phyloP scores from a whole-genome alignment of 2,329 filamentous ascomycete species.

The Zalaria obscura region DNA sequence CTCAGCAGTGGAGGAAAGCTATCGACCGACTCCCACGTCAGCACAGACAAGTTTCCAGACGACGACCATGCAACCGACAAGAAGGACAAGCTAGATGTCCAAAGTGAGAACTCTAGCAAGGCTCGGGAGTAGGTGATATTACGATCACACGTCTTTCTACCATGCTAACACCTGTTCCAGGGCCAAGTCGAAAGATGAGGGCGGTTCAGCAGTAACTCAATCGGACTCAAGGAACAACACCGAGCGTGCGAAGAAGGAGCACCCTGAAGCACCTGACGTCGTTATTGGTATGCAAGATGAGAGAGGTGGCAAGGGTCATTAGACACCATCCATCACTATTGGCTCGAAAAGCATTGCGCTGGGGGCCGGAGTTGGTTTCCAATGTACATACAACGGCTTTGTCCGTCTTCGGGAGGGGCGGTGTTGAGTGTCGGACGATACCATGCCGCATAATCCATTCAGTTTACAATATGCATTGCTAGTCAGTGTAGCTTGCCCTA shows the following conservation, averaged over 20 bases:
- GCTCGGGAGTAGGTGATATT: slow-evolving; percentile 19
- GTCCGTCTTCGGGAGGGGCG: too few relatives aligned
- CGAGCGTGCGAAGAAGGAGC: slow-evolving; percentile 30
- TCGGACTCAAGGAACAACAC: slow-evolving; percentile 22
- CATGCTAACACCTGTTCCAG: slow-evolving; percentile 6
- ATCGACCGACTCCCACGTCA: slow-evolving; percentile 3
- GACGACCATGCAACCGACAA: slow-evolving; percentile 17
- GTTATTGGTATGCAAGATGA: slow-evolving; percentile 38
- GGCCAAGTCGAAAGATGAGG: slow-evolving; percentile 16
- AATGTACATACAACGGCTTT: too few relatives aligned
- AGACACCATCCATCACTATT: neutral
- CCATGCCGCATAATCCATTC: slow-evolving; percentile 3
- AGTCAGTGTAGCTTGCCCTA: too few relatives aligned
- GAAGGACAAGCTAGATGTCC: slow-evolving; percentile 20
- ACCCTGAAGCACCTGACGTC: slow-evolving; percentile 31
- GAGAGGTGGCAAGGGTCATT: slow-evolving; percentile 29
- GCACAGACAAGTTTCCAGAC: slow-evolving; percentile 9
- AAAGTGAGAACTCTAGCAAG: slow-evolving; percentile 15
- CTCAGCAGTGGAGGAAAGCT: neutral
- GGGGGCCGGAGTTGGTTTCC: too few relatives aligned
- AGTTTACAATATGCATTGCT: neutral
- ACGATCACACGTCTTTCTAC: too few relatives aligned
- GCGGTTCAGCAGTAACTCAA: slow-evolving; percentile 25
- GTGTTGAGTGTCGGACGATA: neutral
- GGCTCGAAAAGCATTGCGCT: too few relatives aligned